Percentiles rank a stretch among this genome's conserved stretches.
These are phyloP conservation scores for Amauroascus niger DNA, from an alignment of 2,329 filamentous ascomycete genomes.

Conservation along the genomic window DNA sequence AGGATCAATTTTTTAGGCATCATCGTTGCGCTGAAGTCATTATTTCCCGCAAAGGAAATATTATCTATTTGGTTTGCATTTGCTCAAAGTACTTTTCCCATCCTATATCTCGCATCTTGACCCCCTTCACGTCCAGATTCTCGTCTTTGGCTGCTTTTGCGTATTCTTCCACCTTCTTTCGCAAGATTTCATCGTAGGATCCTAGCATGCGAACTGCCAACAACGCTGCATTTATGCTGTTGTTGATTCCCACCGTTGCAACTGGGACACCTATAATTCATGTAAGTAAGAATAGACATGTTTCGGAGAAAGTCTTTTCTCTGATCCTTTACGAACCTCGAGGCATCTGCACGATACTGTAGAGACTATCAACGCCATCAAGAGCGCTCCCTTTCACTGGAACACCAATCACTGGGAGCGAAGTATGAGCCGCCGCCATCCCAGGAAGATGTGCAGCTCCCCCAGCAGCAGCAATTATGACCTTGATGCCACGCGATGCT, in stretches of 20 bases:
- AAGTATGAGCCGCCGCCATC: slow-evolving; percentile 63
- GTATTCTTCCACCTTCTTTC: slow-evolving; percentile 37
- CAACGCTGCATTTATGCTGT: slow-evolving; percentile 66
- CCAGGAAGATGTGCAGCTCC: slow-evolving; percentile 65
- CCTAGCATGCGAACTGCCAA: slow-evolving; percentile 62
- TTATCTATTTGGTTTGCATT: slow-evolving; percentile 23
- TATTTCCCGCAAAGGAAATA: no score
- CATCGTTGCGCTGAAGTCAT: no score
- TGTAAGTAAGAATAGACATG: no score
- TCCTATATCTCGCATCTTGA: slow-evolving; percentile 35
- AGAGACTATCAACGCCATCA: slow-evolving; percentile 60
- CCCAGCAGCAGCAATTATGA: slow-evolving; percentile 66
- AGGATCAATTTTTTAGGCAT: no score
- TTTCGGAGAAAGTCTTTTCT: no score
- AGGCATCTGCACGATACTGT: slow-evolving; percentile 71
- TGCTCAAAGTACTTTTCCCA: slow-evolving; percentile 39
- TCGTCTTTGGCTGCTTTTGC: slow-evolving; percentile 34
- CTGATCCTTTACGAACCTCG: slow-evolving; percentile 34
- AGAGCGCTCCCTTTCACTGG: slow-evolving; percentile 64
- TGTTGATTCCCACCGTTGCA: slow-evolving; percentile 70
- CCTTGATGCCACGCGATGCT: slow-evolving; percentile 55
- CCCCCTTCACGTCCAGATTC: slow-evolving; percentile 37
- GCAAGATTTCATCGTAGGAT: slow-evolving; percentile 35
- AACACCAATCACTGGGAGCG: slow-evolving; percentile 66
- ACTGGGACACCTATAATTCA: slow-evolving; percentile 58